phyloP scores from a whole-genome alignment of 1,139 yeast genomes.

The Cylindricascospora bacillispora region DNA sequence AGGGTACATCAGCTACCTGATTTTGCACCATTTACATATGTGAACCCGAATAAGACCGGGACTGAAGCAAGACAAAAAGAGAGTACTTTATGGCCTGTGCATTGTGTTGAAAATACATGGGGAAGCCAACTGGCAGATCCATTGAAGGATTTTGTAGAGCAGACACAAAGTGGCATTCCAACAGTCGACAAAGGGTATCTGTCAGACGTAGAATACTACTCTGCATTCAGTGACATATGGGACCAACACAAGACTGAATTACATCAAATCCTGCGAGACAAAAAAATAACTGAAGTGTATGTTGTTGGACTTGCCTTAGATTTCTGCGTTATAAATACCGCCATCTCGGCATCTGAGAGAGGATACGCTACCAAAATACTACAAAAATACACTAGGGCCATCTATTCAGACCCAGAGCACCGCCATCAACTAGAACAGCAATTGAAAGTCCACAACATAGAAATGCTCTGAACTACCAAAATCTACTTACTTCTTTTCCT shows the following conservation, averaged over 20 bases:
- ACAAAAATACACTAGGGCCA: constrained; percentile 39
- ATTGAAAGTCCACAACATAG: constrained; percentile 9
- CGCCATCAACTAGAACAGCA: constrained; percentile 11
- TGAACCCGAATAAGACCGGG: constrained; percentile 34
- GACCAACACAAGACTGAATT: constrained; percentile 57
- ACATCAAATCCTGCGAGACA: constrained; percentile 32
- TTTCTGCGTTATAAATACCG: constrained; percentile 69
- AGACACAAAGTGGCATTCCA: constrained; percentile 11
- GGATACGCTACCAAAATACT: constrained; percentile 59
- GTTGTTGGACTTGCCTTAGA: constrained; percentile 81
- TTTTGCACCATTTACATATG: constrained; percentile 37
- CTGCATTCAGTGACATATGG: constrained; percentile 83
- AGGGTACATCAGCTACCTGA: constrained; percentile 47
- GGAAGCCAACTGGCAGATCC: constrained; percentile 56
- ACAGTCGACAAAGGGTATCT: constrained; percentile 59
- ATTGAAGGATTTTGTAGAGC: constrained; percentile 25
- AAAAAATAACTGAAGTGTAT: constrained; percentile 44
- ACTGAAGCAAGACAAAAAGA: constrained; percentile 25
- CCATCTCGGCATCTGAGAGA: constrained; percentile 46
- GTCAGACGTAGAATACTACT: constrained; percentile 69
- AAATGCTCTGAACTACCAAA: too few species aligned
- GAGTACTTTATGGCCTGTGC: constrained; percentile 71
- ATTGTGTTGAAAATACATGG: constrained; percentile 58
- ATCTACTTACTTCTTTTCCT: constrained; percentile 2
- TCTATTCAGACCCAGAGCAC: constrained; percentile 26